Evolutionary conservation across 164 flowering plant genomes (phyloP).

Genomic region (Warburgia ugandensis): DNA sequence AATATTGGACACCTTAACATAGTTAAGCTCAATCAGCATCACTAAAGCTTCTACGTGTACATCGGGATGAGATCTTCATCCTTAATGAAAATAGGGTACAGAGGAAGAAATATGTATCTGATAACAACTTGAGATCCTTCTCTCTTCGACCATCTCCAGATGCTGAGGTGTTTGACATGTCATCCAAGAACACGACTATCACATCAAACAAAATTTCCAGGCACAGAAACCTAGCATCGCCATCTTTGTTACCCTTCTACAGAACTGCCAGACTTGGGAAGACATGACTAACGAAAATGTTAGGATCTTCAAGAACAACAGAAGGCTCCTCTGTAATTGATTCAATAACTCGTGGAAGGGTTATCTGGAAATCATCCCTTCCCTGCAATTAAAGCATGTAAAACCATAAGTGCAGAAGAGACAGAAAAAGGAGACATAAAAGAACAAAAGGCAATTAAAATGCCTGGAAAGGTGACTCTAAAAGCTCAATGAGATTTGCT

Average conservation of each 20-base stretch:
- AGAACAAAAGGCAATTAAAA: no score
- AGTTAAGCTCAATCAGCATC: slow-evolving; percentile 78
- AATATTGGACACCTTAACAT: slow-evolving; percentile 65
- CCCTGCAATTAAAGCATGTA: slow-evolving; percentile 52
- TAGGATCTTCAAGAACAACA: slow-evolving; percentile 41
- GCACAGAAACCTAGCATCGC: slow-evolving; percentile 87
- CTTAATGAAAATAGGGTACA: slow-evolving; percentile 71
- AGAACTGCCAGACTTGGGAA: slow-evolving; percentile 73
- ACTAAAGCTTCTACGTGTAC: slow-evolving; percentile 93
- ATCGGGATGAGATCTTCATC: slow-evolving; percentile 97
- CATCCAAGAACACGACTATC: slow-evolving; percentile 61
- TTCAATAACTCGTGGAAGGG: slow-evolving; percentile 76
- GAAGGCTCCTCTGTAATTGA: slow-evolving; percentile 66
- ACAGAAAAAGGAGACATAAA: not conserved
- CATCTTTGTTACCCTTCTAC: slow-evolving; percentile 94
- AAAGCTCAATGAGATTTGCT: slow-evolving; percentile 58
- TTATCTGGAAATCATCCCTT: slow-evolving; percentile 90
- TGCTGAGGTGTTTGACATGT: slow-evolving; percentile 18
- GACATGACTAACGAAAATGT: slow-evolving; percentile 43
- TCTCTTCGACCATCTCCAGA: slow-evolving; percentile 29
- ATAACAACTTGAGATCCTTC: slow-evolving; percentile 54
- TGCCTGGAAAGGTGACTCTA: slow-evolving; percentile 89
- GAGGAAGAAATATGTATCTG: slow-evolving; percentile 68
- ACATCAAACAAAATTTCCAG: slow-evolving; percentile 79
- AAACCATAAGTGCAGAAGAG: not conserved